Evolutionary conservation across 1,139 yeast genomes (phyloP).

Genomic region (Geotrichum citri-aurantii): DNA sequence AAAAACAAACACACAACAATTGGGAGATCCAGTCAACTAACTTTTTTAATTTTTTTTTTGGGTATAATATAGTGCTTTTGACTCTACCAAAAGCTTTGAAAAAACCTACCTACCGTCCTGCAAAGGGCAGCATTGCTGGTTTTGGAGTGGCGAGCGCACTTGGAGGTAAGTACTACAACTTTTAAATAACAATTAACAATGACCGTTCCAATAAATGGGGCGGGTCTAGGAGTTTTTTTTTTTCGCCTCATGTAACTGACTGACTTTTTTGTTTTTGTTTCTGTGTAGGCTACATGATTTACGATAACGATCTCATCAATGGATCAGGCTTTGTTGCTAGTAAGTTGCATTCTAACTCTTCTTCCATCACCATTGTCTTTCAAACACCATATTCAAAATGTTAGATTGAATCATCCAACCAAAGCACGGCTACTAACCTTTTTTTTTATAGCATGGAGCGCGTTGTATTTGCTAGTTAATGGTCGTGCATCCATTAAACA

Average conservation of each 20-base stretch:
- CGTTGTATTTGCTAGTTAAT: constrained; percentile 69
- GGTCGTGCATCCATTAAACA: constrained; percentile 56
- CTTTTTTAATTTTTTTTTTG: not conserved
- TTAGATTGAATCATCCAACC: not conserved
- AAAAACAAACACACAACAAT: too few species aligned
- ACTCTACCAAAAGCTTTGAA: constrained; percentile 28
- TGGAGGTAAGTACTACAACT: constrained; percentile 48
- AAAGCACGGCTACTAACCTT: not conserved
- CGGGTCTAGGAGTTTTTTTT: too few species aligned
- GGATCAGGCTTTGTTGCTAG: constrained; percentile 78
- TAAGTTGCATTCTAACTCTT: constrained; percentile 18
- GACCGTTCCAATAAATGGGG: too few species aligned
- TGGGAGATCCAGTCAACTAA: not conserved
- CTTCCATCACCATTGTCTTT: not conserved
- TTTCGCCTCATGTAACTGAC: not conserved
- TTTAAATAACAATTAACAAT: too few species aligned
- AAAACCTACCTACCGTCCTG: constrained; percentile 40
- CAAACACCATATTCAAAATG: not conserved
- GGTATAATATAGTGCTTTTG: constrained; percentile 24
- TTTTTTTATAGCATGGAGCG: constrained; percentile 61
- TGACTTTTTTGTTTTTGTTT: not conserved
- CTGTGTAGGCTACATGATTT: constrained; percentile 49
- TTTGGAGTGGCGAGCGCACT: constrained; percentile 70
- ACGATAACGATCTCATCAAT: constrained; percentile 73
- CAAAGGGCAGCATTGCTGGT: constrained; percentile 42